Base-by-base conservation (phyloP, 31 red algal genomes). In the Odonthalia washingtoniensis region DNA sequence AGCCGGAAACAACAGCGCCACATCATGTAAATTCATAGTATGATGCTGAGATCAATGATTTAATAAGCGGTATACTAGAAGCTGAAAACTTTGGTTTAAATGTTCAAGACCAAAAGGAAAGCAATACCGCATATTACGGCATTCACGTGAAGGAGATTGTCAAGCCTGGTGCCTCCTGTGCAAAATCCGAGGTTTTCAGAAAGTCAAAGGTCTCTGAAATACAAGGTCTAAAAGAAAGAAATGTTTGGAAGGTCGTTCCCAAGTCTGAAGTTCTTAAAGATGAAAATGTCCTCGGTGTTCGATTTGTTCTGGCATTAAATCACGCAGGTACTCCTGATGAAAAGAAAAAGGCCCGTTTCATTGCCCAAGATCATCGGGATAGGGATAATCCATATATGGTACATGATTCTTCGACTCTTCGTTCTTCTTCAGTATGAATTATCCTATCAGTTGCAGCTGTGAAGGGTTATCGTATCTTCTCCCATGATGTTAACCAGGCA, bases 401-500 rank as follows among this genome's bases (percentile, higher is more conserved):
- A 5, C 84, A 88, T 60, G 52, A 78, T 35, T 44, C 67, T 14
- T 64, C 69, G 0, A 94, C 65, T 5, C 27, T 83, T 9, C 62
- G 67, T 5, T 60, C 83, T 26, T 27, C 28, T 49, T 87, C 79
- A 40, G 83, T 77, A 35, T 9, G 72, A 1, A 32, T 93, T 6
- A 40, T 92, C 18, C 32, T 74, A 27, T 43, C 78, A 9, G 18
- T 84, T 30, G 85, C 77, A 1, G 74, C 91, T 17, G 84, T 93
- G 1, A 63, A 77, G 30, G 79, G 57, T 41, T 88, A 77, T 62
- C 27, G 77, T 35, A 14, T 88, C 14, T 88, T 75, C 77, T 81
- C 65, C 33, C 65, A 83, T n/a, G 84, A 88, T 74, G 53, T 93
- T 26, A 67, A 67, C 3, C 70, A 88, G 39, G 84, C 90, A 24